Evolutionary conservation across 495 filamentous ascomycete species (phyloP), one percentile per base, ranked within the genome.

Genomic region (Xylaria nigripes): DNA sequence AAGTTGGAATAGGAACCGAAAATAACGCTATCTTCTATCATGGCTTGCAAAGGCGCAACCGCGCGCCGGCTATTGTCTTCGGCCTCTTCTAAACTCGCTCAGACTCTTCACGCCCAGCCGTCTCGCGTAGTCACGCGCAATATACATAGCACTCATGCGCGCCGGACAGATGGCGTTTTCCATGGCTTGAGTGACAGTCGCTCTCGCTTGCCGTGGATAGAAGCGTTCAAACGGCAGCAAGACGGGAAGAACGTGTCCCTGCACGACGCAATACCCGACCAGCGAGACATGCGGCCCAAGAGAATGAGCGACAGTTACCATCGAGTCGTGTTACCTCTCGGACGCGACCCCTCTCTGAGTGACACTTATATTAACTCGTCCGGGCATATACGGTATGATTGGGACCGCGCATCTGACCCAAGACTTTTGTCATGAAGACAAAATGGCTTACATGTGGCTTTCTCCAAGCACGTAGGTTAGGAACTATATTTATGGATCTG

Each of bases 401-500:
- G 18, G 21, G 19, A 23, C 9, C 43, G 25, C 27, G 50, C 63
- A 21, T 71, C 90, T 4, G 87, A 87, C 0, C 81, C 85, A 0
- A 66, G 90, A n/a, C 76, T 90, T n/a, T 36, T 21, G 41, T 15
- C 41, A 44, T 22, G 36, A 44, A 36, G 6, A 44, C 22, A 44
- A 12, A 21, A 45, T 45, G 43, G 21, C 21, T 45, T 24, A 45
- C 43, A 45, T 40, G 36, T 40, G 36, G 18, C 36, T 40, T 19
- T 2, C 36, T 40, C 15, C 36, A 9, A 18, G 4, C 16, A 6
- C 16, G 23, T 34, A 55, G 68, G 19, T 71, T 90, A 6, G 87
- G 87, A 0, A 82, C 85, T 0, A 66, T 90, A 15, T 77, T 92
- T 54, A 90, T 90, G 82, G 87, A 92, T 53, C 76, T 94, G 7